A percentile compares a stretch with the other conserved stretches of the same genome.
phyloP scores from a whole-genome alignment of 2,329 filamentous ascomycete species.

The Alternaria sp. region DNA sequence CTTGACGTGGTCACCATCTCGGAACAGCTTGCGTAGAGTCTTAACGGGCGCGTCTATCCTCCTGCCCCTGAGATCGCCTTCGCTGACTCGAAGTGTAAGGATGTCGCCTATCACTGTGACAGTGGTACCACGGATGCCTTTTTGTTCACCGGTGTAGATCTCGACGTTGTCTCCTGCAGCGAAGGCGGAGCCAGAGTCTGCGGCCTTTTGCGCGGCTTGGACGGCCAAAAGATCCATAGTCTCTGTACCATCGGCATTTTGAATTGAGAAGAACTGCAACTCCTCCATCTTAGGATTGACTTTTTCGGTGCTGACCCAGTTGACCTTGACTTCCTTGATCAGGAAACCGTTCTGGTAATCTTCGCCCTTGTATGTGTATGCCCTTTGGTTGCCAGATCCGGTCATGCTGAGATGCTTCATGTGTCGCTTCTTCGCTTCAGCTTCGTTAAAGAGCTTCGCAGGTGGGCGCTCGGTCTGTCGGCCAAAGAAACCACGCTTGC shows the following conservation, averaged over 20 bases:
- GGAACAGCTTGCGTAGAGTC: conserved; percentile 90
- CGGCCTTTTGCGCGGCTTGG: conserved; percentile 87
- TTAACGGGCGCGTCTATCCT: conserved; percentile 92
- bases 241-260: conserved; percentile 89
- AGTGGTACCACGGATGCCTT: conserved; percentile 85
- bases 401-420: conserved; percentile 66
- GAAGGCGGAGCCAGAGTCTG: conserved; percentile 81
- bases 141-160: conserved; percentile 94
- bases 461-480: conserved; percentile 74
- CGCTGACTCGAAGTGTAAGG: conserved; percentile 83
- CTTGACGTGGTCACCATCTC: conserved; percentile 95
- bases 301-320: conserved; percentile 82
- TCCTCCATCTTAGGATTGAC: conserved; percentile 95
- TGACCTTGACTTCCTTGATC: conserved; percentile 91
- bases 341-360: conserved; percentile 93
- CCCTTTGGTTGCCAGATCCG: conserved; percentile 67
- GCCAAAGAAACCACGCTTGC: conserved; percentile 71
- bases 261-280: conserved; percentile 90
- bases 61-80: conserved; percentile 82
- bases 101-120: conserved; percentile 90
- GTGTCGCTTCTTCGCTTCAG: conserved; percentile 89
- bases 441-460: conserved; percentile 89
- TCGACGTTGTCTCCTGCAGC: conserved; percentile 95
- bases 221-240: conserved; percentile 92
- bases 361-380: conserved; percentile 85